Base-by-base conservation (phyloP, 768 basidiomycete species). In the Xanthoconium stramineum region DNA sequence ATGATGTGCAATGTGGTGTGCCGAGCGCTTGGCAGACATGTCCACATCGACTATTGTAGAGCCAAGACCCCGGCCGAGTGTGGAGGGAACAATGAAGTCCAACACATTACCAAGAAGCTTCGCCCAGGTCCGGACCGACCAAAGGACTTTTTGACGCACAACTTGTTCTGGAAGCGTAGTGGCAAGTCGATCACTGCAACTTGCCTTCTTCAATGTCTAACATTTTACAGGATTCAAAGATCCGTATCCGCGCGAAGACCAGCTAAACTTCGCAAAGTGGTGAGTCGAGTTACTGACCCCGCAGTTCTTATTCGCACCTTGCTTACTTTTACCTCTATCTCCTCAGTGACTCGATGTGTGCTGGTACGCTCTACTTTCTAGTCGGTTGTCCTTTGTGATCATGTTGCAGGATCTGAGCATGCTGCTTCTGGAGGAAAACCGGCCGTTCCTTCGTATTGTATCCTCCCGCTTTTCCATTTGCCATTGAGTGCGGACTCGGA, bases 1-100 rank as follows among this genome's bases (percentile, higher is more conserved):
- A 82, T 84, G 80, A 75, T 84, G 72, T 85, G 84, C 65, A 83
- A 72, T 46, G 63, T 83, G 19, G 71, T 82, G 36, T 85, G 84
- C 61, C 67, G 74, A 24, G 66, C 76, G 6, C 70, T 83, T 58
- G 82, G 81, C 5, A 65, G 84, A 36, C 84, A 86, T 50, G 71
- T 69, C 3, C 84, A 85, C 56, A 68, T 84, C 53, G 82, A 82
- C 60, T 80, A 77, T 53, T 85, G 85, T 59, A 74, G 82, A n/a
- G 70, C 78, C 1, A 56, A 74, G 50, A 56, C 62, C 11, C 63
- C 54, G 0, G 67, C 46, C 0, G 50, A 63, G 5, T 85, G 85
- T 59, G 42, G 53, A 42, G 64, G 61, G 11, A 79, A 71, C 2
- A 50, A 63, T 1, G 81, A 83, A 33, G 40, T 76, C 6, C 75